Conservation (phyloP, 176 grass and related monocot species). For the Bothriochloa decipiens region DNA sequence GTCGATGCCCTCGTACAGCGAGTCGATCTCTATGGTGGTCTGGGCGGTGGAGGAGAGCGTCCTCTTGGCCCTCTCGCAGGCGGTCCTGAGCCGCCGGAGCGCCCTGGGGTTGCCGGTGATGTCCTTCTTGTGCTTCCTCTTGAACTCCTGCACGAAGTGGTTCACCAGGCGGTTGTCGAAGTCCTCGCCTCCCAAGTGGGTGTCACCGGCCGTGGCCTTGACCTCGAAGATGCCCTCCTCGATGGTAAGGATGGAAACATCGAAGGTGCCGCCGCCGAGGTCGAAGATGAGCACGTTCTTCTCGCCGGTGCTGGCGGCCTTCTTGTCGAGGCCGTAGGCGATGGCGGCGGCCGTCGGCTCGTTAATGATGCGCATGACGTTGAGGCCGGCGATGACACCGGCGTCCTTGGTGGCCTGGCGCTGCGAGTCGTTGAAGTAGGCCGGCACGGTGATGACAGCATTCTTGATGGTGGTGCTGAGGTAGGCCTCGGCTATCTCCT, state of each 20-base stretch:
- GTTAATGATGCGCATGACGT: slow-evolving; percentile 63
- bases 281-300: slow-evolving; percentile 94
- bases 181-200: slow-evolving; percentile 85
- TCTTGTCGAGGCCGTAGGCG: slow-evolving; percentile 67
- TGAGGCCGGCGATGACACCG: slow-evolving; percentile 54
- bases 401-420: slow-evolving; percentile 68
- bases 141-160: slow-evolving; percentile 80
- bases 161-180: slow-evolving; percentile 87
- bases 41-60: slow-evolving; percentile 76
- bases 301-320: slow-evolving; percentile 25
- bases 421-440: slow-evolving; percentile 73
- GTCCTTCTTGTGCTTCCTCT: slow-evolving; percentile 84
- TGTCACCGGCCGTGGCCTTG: slow-evolving; percentile 67
- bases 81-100: slow-evolving; percentile 56
- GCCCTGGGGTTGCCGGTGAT: slow-evolving; percentile 74
- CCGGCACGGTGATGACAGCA: slow-evolving; percentile 60
- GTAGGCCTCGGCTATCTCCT: slow-evolving; percentile 49
- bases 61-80: slow-evolving; percentile 80
- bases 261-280: slow-evolving; percentile 90
- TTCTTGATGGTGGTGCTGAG: slow-evolving; percentile 47
- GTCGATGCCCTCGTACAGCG: slow-evolving; percentile 68
- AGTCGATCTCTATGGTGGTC: slow-evolving; percentile 79
- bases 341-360: slow-evolving; percentile 69
- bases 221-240: slow-evolving; percentile 92
- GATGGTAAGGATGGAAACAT: slow-evolving; percentile 88